Base-by-base conservation (phyloP, 805 yeast genomes). In the Jamesozyma hellenica region DNA sequence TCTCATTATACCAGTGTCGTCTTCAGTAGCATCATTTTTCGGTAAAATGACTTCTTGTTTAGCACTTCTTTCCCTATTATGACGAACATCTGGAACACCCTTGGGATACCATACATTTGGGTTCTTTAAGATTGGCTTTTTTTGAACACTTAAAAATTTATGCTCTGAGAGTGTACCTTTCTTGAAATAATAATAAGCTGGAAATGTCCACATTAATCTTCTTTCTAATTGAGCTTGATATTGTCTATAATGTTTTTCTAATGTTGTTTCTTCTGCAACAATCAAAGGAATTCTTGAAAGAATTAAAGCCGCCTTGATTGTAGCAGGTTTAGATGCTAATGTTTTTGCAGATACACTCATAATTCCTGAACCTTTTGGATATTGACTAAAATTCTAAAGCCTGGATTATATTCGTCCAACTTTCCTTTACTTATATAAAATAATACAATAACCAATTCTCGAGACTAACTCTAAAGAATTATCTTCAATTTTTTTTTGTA, bases 131-230 rank as follows among this genome's bases (percentile, higher is more conserved):
- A 78, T 74, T 7, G 95, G 94, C 40, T 79, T 79, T 43, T 70
- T 74, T 58, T 90, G 95, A 25, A 80, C 79, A 50, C 77, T 75
- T 39, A 79, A 64, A 63, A 77, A 90, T 50, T 75, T 75, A 57
- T 86, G 83, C 58, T 86, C 95, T 3, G 95, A 76, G 45, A 92
- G 68, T 1, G 96, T 81, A 45, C 97, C 97, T 52, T 75, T 79
- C 56, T 82, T 84, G 67, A 79, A 92, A 65, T 88, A 92, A 58
- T 77, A 88, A 74, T 86, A 86, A 51, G 81, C 78, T 4, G 98
- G 97, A 62, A 92, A 92, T 0, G 97, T 87, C 95, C 96, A 87
- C 95, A 88, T 87, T 49, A 92, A 70, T 52, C 97, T 74, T 55
- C 79, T 79, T 68, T 87, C 88, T 40, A 92, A 70, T 59, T 84